Evolutionary conservation across 768 basidiomycete species (phyloP), one percentile per base, ranked within the genome.

Genomic region (Pleurotus giganteus): DNA sequence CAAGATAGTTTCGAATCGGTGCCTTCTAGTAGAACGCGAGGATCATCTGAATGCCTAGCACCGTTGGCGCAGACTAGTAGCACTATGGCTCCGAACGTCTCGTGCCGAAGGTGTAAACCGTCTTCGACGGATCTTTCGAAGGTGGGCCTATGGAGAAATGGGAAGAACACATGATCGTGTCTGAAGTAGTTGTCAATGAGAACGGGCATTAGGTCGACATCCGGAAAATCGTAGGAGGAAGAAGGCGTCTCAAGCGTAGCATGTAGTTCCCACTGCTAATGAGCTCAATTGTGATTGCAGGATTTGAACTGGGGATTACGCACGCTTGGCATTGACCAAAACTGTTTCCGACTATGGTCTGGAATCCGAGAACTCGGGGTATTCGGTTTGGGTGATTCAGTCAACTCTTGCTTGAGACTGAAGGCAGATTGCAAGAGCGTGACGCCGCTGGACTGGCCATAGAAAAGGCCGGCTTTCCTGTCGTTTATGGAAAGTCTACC

Each of bases 151-250:
- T 94, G 91, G 3, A 96, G 70, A 6, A 94, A 71, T 1, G 91
- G 90, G 1, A 80, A 63, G 45, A 81, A 73, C 3, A 65, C 57
- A 60, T 91, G 87, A 57, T 78, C 57, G 28, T 80, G 60, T 0
- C 56, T 60, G 63, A 94, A 96, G 61, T 86, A 93, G n/a, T 77
- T 65, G 43, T 86, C 76, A 45, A 91, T 71, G 23, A 96, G 77
- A 0, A 61, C 57, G 1, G 61, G 54, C 7, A 82, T 73, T 13
- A 94, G 74, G 43, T 85, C 83, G 3, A 68, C 63, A 1, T 80
- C 76, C 0, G 85, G 85, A 51, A 80, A 86, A 19, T 43, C 47
- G 59, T 77, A 81, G 7, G 50, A 54, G 3, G 68, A 66, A 9
- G 57, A 15, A 8, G 39, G 66, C 57, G 58, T 60, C 2, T 47